Base-by-base conservation (phyloP, 768 basidiomycete species). In the Pulveroboletus sp. region DNA sequence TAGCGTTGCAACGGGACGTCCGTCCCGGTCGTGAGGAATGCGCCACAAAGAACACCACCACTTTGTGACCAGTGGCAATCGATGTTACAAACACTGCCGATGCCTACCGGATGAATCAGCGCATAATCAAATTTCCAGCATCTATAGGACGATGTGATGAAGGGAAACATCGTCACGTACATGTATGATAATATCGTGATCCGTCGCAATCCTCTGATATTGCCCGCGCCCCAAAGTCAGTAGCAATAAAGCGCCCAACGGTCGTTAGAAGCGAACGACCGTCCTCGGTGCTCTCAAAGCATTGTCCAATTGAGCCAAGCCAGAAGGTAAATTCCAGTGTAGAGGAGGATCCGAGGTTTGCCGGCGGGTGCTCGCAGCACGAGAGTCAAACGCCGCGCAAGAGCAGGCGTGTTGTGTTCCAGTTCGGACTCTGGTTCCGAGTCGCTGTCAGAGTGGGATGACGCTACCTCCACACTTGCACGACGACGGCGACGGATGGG, bases 151-250 rank as follows among this genome's bases (percentile, higher is more conserved):
- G 34, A 61, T 35, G 19, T 55, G 43, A 16, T 32, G 37, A 7
- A 59, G 38, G 1, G 51, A 29, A 9, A 56, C 40, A 0, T n/a
- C 39, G 4, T 33, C 21, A 5, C 47, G 56, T 5, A 55, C 40
- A 20, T 38, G 40, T 23, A 62, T 45, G 21, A 39, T 11, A 4
- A 61, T 56, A 2, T 55, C 40, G 20, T 33, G 24, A 12, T 51
- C 49, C 34, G 46, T 49, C 25, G 41, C 59, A 8, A 62, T 42
- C 37, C 59, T 58, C 29, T 19, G 40, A 21, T 59, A 62, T 34
- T 39, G 46, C 12, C 41, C 38, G 8, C 39, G 53, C 0, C 49
- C 42, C 20, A 46, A 33, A 2, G 29, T 39, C 9, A 31, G 29
- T 4, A 62, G 20, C n/a, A 62, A 33, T 2, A 62, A 40, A 6